A percentile compares a stretch with the other conserved stretches of the same genome.
Evolutionary conservation across 495 filamentous ascomycete genomes (phyloP).

Genomic region (Penicillium goetzii): DNA sequence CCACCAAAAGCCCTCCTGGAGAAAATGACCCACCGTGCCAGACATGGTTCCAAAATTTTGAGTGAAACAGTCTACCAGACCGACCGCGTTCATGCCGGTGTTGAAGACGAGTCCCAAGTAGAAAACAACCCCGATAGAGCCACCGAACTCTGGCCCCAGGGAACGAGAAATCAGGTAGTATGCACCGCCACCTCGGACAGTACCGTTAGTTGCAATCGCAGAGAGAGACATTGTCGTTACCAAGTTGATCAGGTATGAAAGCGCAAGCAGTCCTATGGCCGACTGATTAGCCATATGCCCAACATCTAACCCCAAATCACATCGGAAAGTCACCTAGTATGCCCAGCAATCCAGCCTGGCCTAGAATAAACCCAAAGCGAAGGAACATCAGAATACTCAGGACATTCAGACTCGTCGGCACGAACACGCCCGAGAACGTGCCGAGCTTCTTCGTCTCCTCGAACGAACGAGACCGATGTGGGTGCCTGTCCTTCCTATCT

Average conservation of each 20-base stretch:
- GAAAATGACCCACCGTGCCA: constrained; percentile 61
- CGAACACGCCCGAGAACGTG: constrained; percentile 79
- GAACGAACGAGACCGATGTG: constrained; percentile 47
- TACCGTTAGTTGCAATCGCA: constrained; percentile 88
- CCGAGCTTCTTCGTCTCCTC: constrained; percentile 67
- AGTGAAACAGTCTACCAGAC: constrained; percentile 79
- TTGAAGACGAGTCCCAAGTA: constrained; percentile 85
- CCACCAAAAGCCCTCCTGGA: constrained; percentile 77
- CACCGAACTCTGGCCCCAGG: constrained; percentile 85
- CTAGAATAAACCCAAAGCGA: constrained; percentile 78
- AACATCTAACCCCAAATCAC: not conserved
- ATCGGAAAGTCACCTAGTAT: constrained; percentile 65
- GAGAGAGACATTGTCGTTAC: constrained; percentile 85
- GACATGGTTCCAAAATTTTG: constrained; percentile 69
- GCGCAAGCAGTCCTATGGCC: constrained; percentile 66
- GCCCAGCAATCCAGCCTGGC: constrained; percentile 76
- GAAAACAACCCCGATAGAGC: constrained; percentile 89
- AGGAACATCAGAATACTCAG: constrained; percentile 92
- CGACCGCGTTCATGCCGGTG: constrained; percentile 87
- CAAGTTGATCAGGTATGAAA: constrained; percentile 76
- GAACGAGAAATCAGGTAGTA: constrained; percentile 90
- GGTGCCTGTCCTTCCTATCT: constrained; percentile 43
- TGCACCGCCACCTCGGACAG: constrained; percentile 83
- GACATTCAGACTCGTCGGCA: constrained; percentile 86
- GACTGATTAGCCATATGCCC: constrained; percentile 19